Percentiles rank a stretch among this genome's conserved stretches.
These are phyloP conservation scores for Chrysoporthe cubensis DNA, from an alignment of 2,329 filamentous ascomycete species.

Conservation along the genomic window DNA sequence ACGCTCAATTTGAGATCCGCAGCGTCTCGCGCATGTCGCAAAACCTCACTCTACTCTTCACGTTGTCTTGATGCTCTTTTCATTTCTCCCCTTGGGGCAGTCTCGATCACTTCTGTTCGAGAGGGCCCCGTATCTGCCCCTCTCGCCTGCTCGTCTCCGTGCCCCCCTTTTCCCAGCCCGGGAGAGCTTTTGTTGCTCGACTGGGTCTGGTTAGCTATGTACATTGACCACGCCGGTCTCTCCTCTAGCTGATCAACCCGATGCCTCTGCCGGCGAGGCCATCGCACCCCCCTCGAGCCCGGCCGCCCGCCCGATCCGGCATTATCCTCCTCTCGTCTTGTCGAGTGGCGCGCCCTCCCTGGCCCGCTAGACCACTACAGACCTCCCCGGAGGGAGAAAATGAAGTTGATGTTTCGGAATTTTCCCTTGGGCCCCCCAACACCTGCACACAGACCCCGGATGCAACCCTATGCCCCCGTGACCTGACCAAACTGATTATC, in stretches of 20 bases:
- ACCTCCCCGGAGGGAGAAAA: slow-evolving; percentile 28
- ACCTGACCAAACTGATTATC: background rate
- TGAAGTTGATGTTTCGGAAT: slow-evolving; percentile 18
- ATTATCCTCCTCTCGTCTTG: background rate
- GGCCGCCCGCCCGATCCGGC: background rate
- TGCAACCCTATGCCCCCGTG: background rate
- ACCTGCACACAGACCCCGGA: slow-evolving; percentile 21
- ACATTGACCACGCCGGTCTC: background rate
- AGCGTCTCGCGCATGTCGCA: background rate
- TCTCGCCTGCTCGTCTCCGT: background rate
- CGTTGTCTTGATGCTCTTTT: background rate
- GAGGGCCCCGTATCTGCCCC: background rate
- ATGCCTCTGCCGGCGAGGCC: background rate
- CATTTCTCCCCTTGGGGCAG: background rate
- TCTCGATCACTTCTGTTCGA: background rate
- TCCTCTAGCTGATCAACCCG: background rate
- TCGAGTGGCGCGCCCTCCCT: background rate
- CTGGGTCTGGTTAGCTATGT: background rate
- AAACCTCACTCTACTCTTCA: background rate
- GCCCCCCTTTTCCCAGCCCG: background rate
- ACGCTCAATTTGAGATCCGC: background rate
- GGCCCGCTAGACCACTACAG: background rate
- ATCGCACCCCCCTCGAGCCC: background rate
- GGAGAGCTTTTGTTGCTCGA: background rate
- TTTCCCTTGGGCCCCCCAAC: slow-evolving; percentile 35